These are phyloP conservation scores for Pseudogymnoascus sp. DNA, from an alignment of 2,329 filamentous ascomycete genomes.

Conservation along the genomic window DNA sequence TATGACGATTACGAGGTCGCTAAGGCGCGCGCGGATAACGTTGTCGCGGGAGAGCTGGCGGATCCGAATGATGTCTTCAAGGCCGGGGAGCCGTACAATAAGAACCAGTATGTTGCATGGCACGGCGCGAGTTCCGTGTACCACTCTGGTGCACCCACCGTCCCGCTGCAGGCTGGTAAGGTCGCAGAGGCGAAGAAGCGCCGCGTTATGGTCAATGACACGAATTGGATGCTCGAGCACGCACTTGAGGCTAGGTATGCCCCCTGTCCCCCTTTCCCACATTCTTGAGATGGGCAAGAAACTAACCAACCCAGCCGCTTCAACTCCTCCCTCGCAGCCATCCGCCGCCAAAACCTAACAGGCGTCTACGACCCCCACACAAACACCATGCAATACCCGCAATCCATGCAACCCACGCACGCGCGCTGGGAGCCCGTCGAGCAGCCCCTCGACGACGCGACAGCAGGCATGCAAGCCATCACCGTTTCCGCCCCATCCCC, in stretches of 20 bases:
- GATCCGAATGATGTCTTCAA: constrained; percentile 80
- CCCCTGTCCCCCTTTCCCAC: not conserved
- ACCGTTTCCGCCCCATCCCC: not conserved
- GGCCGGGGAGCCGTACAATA: constrained; percentile 85
- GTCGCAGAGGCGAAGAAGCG: constrained; percentile 69
- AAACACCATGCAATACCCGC: constrained; percentile 81
- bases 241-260: constrained; percentile 79
- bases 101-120: constrained; percentile 98
- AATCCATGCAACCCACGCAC: constrained; percentile 81
- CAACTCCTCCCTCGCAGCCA: constrained; percentile 64
- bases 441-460: constrained; percentile 23
- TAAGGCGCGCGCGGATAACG: constrained; percentile 66
- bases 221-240: constrained; percentile 96
- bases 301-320: constrained; percentile 54
- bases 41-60: constrained; percentile 79
- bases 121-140: constrained; percentile 95
- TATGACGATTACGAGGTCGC: constrained; percentile 83
- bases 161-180: constrained; percentile 70
- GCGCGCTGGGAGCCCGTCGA: constrained; percentile 70
- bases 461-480: constrained; percentile 14
- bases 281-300: not conserved
- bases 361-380: constrained; percentile 93
- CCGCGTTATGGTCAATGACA: constrained; percentile 79
- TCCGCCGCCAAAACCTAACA: constrained; percentile 55
- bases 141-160: constrained; percentile 69